Evolutionary conservation across 1,284 basidiomycete species (phyloP), one percentile per base, ranked within the genome.

Genomic region (Sanghuangporus weigelae): DNA sequence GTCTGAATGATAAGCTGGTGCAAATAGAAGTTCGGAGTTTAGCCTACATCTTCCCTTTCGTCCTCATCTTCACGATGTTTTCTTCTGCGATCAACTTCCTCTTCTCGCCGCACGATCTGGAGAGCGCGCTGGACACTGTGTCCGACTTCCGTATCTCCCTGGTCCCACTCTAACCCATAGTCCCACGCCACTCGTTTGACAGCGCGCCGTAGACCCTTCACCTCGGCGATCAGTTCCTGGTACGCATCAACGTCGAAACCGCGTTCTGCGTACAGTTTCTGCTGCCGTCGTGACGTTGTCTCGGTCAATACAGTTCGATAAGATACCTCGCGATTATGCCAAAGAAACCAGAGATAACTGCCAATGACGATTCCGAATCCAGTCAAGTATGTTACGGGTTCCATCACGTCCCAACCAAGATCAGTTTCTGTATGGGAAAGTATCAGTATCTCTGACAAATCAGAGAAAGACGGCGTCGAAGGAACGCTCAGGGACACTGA

Each of bases 321-420:
- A 0, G 85, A 86, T 0, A 89, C 85, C 74, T 89, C 86, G 16
- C 85, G 80, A 23, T 86, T 85, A 73, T 84, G 84, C 71, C 86
- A 85, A 2, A 84, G 74, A 70, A 84, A 84, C 83, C 83, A 86
- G 3, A 85, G 74, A 68, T 86, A 86, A 3, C 84, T 81, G 16
- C 80, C 76, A 49, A 86, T 81, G 63, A 86, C 84, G 11, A 80
- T 85, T 0, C 83, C 81, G 10, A 87, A 73, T 11, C 84, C 84
- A 14, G 83, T 85, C 19, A 86, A 74, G 70, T 87, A 86, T 3
- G 84, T 88, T 54, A 87, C 80, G 1, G 86, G 87, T 69, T 89
- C 86, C 85, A 87, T 88, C 10, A 86, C 73, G 67, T 89, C 86
- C 85, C 84, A 85, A 48, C 67, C 73, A 5, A 72, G 68, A 50